Base-by-base conservation (phyloP, 139 green algal species). In the Limnomonas spitsbergensis region DNA sequence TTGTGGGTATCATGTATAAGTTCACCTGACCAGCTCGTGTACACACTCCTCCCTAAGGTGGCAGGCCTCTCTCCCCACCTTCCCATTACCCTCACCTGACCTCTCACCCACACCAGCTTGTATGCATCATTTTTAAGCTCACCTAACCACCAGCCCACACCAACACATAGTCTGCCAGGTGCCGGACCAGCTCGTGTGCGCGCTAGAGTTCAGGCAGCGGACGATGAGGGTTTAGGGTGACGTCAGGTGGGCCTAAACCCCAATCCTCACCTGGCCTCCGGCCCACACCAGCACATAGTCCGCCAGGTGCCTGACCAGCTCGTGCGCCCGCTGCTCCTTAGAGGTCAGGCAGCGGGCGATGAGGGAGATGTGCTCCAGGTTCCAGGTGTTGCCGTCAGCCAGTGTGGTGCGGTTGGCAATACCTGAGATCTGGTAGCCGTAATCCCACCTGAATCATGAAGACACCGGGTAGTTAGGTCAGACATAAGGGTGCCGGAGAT, bases 351-450 rank as follows among this genome's bases (percentile, higher is more conserved):
- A 47, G 27, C 40, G 39, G 26, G 27, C 70, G 40, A 77, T 77
- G 2, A 77, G 40, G 3, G 70, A 36, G 29, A 77, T 77, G 70
- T 77, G 70, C 3, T 61, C 70, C 6, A 54, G 70, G 40, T 77
- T 77, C 70, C 70, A 77, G 26, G 70, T 77, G 70, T 77, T 77
- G 14, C 70, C 70, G 40, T 77, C 70, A 38, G 70, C 70, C 4
- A 77, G 70, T 7, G 70, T 66, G 4, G 70, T 77, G 70, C 70
- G 70, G 40, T 77, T 77, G 40, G 27, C 70, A 27, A 77, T 77
- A n/a, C 70, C 70, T n/a, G 70, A 40, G 70, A 77, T 77, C 70
- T 77, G 70, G 70, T 66, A 77, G 37, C 69, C 69, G 37, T 76
- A 76, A 35, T 76, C 69, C 69, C 69, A 76, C 69, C 69, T 72